phyloP scores from a whole-genome alignment of 2,329 filamentous ascomycete species.

The Xylariales sp. region DNA sequence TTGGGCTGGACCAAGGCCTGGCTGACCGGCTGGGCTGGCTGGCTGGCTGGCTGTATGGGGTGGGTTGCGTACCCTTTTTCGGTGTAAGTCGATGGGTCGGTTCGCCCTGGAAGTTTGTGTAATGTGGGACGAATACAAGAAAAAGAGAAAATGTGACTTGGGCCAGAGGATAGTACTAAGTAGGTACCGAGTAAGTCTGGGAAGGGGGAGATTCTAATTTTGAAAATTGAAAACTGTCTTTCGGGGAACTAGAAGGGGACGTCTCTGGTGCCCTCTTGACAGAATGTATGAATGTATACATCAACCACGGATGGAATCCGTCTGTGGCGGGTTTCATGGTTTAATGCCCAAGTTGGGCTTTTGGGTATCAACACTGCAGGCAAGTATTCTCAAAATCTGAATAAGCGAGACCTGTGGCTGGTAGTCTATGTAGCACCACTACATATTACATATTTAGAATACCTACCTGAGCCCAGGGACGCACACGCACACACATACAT shows the following conservation, averaged over 20 bases:
- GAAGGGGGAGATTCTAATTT: slow-evolving; percentile 23
- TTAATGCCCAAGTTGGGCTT: slow-evolving; percentile 45
- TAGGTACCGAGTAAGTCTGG: slow-evolving; percentile 9
- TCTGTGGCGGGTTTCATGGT: slow-evolving; percentile 32
- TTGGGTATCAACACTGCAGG: slow-evolving; percentile 50
- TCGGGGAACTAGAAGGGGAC: slow-evolving; percentile 1
- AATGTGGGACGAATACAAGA: slow-evolving; percentile 11
- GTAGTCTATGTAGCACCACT: slow-evolving; percentile 7
- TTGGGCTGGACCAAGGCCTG: slow-evolving; percentile 18
- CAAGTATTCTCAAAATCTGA: slow-evolving; percentile 28
- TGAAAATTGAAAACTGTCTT: slow-evolving; percentile 23
- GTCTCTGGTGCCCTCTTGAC: too few species aligned
- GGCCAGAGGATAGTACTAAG: background rate
- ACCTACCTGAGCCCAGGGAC: background rate
- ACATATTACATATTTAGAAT: background rate
- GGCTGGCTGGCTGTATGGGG: background rate
- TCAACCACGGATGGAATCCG: slow-evolving; percentile 3
- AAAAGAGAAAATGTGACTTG: background rate
- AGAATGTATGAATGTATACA: background rate
- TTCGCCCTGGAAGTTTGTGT: slow-evolving; percentile 17
- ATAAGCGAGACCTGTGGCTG: slow-evolving; percentile 38
- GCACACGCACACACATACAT: background rate
- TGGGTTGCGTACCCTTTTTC: slow-evolving; percentile 13
- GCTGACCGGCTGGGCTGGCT: background rate
- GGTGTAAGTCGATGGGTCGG: slow-evolving; percentile 31